phyloP scores from a whole-genome alignment of 106 monocot species.

The Allium cepa region DNA sequence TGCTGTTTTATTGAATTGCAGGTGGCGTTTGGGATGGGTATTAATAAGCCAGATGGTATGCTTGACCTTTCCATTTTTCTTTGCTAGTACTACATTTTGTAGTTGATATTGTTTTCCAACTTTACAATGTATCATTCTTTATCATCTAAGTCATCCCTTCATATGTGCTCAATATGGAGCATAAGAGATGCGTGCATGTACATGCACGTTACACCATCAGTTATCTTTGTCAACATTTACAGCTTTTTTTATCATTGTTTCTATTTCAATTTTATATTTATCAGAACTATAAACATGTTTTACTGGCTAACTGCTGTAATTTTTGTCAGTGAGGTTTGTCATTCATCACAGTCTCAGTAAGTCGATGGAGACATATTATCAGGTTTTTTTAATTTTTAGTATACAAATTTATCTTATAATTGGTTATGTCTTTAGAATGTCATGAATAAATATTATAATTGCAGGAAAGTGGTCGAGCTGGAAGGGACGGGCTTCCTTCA shows the following conservation, averaged over 20 bases:
- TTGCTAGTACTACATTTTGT: too few species aligned
- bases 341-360: slow-evolving; percentile 99
- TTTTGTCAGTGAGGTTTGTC: slow-evolving; percentile 88
- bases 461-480: slow-evolving; percentile 99
- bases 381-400: slow-evolving; percentile 37
- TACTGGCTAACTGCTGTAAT: slow-evolving; percentile 14
- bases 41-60: slow-evolving; percentile 97
- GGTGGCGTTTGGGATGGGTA: slow-evolving; percentile 99
- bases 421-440: background rate
- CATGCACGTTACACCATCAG: too few species aligned
- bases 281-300: background rate
- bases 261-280: background rate
- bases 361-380: slow-evolving; percentile 99
- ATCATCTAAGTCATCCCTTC: too few species aligned
- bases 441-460: slow-evolving; percentile 5
- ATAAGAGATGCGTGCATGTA: too few species aligned
- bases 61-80: too few species aligned
- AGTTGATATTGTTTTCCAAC: too few species aligned
- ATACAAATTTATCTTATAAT: background rate
- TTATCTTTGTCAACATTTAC: background rate
- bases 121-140: too few species aligned
- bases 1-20: slow-evolving; percentile 24
- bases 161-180: too few species aligned
- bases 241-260: background rate
- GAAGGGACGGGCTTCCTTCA: slow-evolving; percentile 97